Conservation (phyloP, 805 yeast genomes). For the Metschnikowia cerradonensis region DNA sequence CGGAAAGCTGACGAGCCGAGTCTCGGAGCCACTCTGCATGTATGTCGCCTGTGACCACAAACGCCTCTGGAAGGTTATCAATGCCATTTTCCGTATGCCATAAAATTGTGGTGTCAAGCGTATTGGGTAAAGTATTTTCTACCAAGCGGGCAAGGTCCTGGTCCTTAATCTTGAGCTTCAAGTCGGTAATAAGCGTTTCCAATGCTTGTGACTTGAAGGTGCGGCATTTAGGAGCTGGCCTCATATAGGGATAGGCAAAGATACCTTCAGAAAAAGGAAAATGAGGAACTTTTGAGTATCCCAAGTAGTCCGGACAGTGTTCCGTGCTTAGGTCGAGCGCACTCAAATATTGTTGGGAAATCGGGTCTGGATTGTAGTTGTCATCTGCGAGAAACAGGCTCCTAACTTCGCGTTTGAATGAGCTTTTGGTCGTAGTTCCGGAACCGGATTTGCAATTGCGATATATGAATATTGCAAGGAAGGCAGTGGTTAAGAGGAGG, state of each 20-base stretch:
- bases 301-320: conserved; percentile 59
- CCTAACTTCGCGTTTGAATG: not conserved
- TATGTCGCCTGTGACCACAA: conserved; percentile 87
- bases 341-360: conserved; percentile 17
- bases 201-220: conserved; percentile 64
- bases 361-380: not conserved
- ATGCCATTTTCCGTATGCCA: conserved; percentile 47
- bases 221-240: conserved; percentile 70
- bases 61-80: conserved; percentile 47
- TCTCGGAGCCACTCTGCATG: conserved; percentile 93
- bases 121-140: conserved; percentile 83
- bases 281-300: conserved; percentile 53
- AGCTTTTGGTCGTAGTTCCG: not conserved
- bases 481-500: not conserved
- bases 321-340: conserved; percentile 17
- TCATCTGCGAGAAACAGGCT: conserved; percentile 4
- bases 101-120: conserved; percentile 79
- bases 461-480: not conserved
- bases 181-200: conserved; percentile 54
- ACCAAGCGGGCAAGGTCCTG: conserved; percentile 69
- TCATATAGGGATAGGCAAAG: conserved; percentile 60
- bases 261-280: conserved; percentile 57
- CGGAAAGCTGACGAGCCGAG: conserved; percentile 76
- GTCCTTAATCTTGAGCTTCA: conserved; percentile 48
- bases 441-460: not conserved